A percentile compares a stretch with the other conserved stretches of the same genome.
Conservation (phyloP, 306 rosid genomes). For the Dryas octopetala region DNA sequence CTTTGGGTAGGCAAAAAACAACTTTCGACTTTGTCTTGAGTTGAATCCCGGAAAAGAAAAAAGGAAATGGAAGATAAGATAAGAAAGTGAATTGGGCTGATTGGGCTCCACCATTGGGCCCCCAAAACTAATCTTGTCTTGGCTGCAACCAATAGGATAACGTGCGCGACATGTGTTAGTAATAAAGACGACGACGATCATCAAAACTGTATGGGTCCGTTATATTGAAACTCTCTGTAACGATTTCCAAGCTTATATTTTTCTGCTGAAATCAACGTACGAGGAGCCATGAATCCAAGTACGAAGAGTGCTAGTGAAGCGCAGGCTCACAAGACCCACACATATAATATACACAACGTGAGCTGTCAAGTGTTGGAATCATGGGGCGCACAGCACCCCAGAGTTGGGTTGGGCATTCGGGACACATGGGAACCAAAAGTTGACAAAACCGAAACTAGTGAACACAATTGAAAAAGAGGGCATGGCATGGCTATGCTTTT, state of each 20-base stretch:
- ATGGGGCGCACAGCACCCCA: conserved; percentile 49
- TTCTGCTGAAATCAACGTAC: not conserved
- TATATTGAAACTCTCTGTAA: too few relatives aligned
- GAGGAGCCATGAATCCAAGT: not conserved
- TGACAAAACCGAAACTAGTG: not conserved
- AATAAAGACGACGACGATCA: not conserved
- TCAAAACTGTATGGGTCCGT: not conserved
- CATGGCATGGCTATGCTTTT: too few relatives aligned
- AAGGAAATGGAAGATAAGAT: too few relatives aligned
- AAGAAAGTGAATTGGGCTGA: too few relatives aligned
- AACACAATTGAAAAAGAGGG: not conserved
- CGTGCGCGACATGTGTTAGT: not conserved
- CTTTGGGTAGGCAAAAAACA: too few relatives aligned
- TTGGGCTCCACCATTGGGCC: too few relatives aligned
- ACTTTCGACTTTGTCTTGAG: too few relatives aligned
- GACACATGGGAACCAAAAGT: conserved; percentile 31
- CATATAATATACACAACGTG: not conserved
- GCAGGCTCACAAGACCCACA: not conserved
- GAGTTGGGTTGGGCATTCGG: conserved; percentile 39
- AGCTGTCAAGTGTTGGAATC: conserved; percentile 43
- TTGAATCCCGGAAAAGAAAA: too few relatives aligned
- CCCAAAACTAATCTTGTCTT: too few relatives aligned
- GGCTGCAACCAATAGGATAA: too few relatives aligned
- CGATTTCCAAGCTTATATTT: not conserved
- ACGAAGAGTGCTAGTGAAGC: not conserved